phyloP scores from a whole-genome alignment of 106 monocot genomes.

The Acanthochlamys bracteata region DNA sequence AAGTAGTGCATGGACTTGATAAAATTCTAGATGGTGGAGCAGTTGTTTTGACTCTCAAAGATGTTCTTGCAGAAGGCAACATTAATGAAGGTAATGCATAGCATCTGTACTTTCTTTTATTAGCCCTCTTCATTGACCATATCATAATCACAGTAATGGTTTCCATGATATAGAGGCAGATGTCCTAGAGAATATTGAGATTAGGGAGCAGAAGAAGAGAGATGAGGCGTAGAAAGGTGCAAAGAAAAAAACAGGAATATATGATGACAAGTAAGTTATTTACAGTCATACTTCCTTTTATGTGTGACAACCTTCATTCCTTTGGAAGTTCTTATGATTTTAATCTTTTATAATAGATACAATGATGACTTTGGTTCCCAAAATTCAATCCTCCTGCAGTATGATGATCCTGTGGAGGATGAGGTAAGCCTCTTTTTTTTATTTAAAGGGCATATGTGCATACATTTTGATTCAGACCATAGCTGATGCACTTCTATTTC shows the following conservation, averaged over 20 bases:
- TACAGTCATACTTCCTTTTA: not conserved
- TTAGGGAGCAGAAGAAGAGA: slow-evolving; percentile 90
- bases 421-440: slow-evolving; percentile 43
- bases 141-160: not conserved
- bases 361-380: slow-evolving; percentile 40
- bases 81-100: slow-evolving; percentile 71
- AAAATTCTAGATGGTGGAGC: slow-evolving; percentile 95
- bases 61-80: slow-evolving; percentile 84
- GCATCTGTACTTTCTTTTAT: not conserved
- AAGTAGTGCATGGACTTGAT: slow-evolving; percentile 93
- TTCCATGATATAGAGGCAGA: slow-evolving; percentile 44
- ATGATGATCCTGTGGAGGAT: slow-evolving; percentile 69
- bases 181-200: slow-evolving; percentile 99
- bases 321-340: not conserved
- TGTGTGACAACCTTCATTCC: not conserved
- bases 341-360: slow-evolving; percentile 40
- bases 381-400: slow-evolving; percentile 78
- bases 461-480: not conserved
- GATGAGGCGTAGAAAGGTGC: slow-evolving; percentile 76
- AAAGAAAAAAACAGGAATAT: slow-evolving; percentile 63
- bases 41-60: slow-evolving; percentile 93
- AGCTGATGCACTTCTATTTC: not conserved
- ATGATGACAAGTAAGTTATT: slow-evolving; percentile 70
- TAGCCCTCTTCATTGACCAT: not conserved
- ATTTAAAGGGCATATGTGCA: not conserved